Conservation (phyloP, 2,329 filamentous ascomycete species). For the Epichloe uncinata region DNA sequence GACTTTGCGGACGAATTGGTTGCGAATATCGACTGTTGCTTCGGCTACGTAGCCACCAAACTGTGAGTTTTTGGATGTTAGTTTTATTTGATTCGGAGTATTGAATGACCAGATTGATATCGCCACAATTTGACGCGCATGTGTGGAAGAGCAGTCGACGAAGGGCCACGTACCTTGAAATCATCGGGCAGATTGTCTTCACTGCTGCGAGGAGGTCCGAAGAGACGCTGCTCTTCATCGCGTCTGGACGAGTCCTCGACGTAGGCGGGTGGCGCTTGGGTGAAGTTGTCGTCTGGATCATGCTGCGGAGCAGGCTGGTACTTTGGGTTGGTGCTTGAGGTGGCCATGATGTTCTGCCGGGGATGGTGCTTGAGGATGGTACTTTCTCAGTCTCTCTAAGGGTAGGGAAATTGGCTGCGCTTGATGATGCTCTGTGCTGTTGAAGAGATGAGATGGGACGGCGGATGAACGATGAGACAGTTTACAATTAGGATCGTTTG, state of each 20-base stretch:
- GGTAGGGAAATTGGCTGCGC: not conserved
- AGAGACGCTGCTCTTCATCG: constrained; percentile 43
- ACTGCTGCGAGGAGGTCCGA: constrained; percentile 59
- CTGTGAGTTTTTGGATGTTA: constrained; percentile 25
- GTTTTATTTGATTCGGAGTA: not conserved
- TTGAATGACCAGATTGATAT: not conserved
- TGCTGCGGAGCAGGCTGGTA: constrained; percentile 74
- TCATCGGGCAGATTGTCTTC: constrained; percentile 92
- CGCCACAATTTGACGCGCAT: not conserved
- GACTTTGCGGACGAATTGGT: constrained; percentile 95
- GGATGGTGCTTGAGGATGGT: not conserved
- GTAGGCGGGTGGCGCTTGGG: constrained; percentile 76
- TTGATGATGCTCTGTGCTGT: not conserved
- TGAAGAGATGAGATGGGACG: not conserved
- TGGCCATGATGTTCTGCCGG: constrained; percentile 40
- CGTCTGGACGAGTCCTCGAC: constrained; percentile 38
- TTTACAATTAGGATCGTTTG: not conserved
- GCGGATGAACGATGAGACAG: not conserved
- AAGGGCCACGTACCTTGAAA: constrained; percentile 57
- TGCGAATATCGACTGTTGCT: constrained; percentile 87
- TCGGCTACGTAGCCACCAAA: constrained; percentile 90
- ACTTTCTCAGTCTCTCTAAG: not conserved
- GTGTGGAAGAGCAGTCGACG: not conserved
- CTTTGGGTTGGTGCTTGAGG: constrained; percentile 46
- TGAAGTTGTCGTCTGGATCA: constrained; percentile 66